phyloP scores from a whole-genome alignment of 192 early-diverging fungal genomes.

The Rhizophagus sp. region DNA sequence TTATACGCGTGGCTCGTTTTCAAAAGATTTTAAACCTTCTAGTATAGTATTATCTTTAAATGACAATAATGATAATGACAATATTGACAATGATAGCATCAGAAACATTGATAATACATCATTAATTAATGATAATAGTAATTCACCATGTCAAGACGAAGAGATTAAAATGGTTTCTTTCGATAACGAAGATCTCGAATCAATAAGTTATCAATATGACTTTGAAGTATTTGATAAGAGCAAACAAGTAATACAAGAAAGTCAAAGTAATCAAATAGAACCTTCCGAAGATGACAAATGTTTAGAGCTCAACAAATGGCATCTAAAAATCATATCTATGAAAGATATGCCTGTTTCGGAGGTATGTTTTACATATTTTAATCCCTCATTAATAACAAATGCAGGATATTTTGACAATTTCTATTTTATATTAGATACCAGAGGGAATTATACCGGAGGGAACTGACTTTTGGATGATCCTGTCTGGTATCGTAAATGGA shows the following conservation, averaged over 20 bases:
- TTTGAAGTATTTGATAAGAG: background rate
- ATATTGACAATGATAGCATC: too few relatives aligned
- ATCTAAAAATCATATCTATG: background rate
- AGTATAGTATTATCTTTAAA: too few relatives aligned
- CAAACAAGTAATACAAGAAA: background rate
- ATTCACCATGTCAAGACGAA: background rate
- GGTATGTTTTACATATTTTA: background rate
- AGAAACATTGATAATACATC: too few relatives aligned
- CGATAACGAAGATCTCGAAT: background rate
- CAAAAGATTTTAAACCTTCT: background rate
- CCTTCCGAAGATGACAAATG: background rate
- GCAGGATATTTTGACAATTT: background rate
- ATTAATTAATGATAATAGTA: background rate
- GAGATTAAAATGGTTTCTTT: background rate
- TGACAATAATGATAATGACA: too few relatives aligned
- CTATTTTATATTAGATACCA: background rate
- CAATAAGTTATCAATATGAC: background rate
- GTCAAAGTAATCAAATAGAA: background rate
- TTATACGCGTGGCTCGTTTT: background rate
- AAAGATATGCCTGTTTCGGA: background rate
- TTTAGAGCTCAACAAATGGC: background rate
- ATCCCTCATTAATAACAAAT: background rate
- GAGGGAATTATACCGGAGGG: background rate
- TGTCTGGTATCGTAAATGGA: background rate
- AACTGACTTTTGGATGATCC: background rate